These are phyloP conservation scores for Trifolium pratense DNA, from an alignment of 306 rosid genomes.

Conservation along the genomic window DNA sequence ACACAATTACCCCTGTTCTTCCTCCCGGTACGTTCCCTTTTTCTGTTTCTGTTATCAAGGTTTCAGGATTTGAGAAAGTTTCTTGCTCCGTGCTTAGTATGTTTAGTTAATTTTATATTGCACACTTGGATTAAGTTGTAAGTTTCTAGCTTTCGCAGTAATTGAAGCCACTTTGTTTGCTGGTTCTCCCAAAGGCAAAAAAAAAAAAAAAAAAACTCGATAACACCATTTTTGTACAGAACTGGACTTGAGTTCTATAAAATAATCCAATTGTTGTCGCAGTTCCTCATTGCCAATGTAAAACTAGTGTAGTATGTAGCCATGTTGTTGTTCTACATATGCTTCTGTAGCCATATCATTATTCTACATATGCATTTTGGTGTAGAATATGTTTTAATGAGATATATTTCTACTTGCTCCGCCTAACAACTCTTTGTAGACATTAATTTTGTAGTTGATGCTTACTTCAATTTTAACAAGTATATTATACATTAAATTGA, in stretches of 20 bases:
- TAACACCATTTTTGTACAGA: background rate
- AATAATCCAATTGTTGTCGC: background rate
- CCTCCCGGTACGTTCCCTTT: slow-evolving; percentile 66
- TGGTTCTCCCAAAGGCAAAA: background rate
- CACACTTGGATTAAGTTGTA: background rate
- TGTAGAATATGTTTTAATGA: background rate
- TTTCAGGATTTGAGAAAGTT: slow-evolving; percentile 24
- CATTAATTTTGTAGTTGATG: background rate
- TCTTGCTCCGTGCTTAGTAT: background rate
- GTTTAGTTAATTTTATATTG: slow-evolving; percentile 4
- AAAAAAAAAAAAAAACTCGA: background rate
- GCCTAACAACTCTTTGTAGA: background rate
- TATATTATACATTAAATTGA: background rate
- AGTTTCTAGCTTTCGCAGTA: background rate
- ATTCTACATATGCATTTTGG: background rate
- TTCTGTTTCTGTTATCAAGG: slow-evolving; percentile 9
- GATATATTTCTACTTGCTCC: background rate
- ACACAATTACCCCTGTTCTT: slow-evolving; percentile 77
- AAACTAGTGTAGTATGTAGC: background rate
- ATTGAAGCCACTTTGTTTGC: background rate
- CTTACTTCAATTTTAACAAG: background rate
- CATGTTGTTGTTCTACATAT: background rate
- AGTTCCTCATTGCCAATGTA: background rate
- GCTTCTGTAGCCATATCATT: too few species aligned
- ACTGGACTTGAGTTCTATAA: background rate